phyloP scores from a whole-genome alignment of 331 rosid species.

The Spiraea crenata region DNA sequence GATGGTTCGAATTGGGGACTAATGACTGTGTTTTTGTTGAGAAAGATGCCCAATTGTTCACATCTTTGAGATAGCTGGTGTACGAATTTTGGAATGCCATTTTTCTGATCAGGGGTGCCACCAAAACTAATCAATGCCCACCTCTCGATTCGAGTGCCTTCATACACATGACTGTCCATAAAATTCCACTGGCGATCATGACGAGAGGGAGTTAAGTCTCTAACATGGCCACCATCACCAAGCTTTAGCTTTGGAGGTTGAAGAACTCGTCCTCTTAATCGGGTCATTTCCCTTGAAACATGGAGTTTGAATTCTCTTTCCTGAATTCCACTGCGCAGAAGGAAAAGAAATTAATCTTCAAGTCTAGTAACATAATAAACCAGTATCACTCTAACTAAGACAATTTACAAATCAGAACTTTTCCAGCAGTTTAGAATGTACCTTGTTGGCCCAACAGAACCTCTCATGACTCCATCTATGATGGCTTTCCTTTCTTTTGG shows the following conservation, averaged over 20 bases:
- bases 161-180: constrained; percentile 79
- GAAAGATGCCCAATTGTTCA: constrained; percentile 83
- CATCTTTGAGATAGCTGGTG: constrained; percentile 80
- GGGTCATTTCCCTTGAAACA: constrained; percentile 85
- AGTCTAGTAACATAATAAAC: background rate
- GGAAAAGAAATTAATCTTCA: background rate
- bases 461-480: constrained; percentile 83
- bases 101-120: constrained; percentile 76
- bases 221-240: constrained; percentile 83
- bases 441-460: constrained; percentile 87
- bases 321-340: constrained; percentile 64
- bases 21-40: constrained; percentile 59
- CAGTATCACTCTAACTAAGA: background rate
- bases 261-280: constrained; percentile 79
- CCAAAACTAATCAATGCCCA: constrained; percentile 94
- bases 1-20: constrained; percentile 76
- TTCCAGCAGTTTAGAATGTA: constrained; percentile 26
- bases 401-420: constrained; percentile 12
- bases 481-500: constrained; percentile 85
- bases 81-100: constrained; percentile 67
- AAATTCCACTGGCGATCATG: constrained; percentile 95
- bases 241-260: constrained; percentile 94
- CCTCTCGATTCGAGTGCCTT: constrained; percentile 80
- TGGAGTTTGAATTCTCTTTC: constrained; percentile 82
- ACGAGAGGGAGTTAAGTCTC: constrained; percentile 77